phyloP scores from a whole-genome alignment of 257 asterid species.

The Solanum chilense region DNA sequence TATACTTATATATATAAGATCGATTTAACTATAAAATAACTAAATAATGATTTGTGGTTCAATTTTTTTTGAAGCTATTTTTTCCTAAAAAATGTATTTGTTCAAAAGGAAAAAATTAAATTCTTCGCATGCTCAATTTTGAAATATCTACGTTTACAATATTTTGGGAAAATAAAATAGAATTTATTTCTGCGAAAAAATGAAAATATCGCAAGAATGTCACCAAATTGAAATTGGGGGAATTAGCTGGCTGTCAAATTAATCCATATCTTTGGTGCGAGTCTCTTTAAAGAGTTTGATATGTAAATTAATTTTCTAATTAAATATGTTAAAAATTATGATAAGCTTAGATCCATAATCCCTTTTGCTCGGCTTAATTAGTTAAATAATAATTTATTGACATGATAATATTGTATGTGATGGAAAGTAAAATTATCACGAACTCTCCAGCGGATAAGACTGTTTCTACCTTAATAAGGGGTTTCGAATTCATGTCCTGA shows the following conservation, averaged over 20 bases:
- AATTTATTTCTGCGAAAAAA: no score
- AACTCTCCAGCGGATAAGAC: neutral
- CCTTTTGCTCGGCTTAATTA: neutral
- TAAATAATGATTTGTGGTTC: neutral
- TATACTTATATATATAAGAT: neutral
- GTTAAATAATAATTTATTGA: neutral
- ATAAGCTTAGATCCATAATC: neutral
- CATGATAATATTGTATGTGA: neutral
- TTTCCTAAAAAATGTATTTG: no score
- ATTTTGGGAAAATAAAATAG: no score
- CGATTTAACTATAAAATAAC: neutral
- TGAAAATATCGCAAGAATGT: no score
- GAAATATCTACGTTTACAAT: no score
- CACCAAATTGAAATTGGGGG: no score
- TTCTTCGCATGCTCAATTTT: neutral
- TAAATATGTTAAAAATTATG: neutral
- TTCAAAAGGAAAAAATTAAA: neutral
- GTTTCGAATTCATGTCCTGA: rapidly evolving
- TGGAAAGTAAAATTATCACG: no score
- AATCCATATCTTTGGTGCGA: neutral
- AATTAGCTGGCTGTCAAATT: neutral
- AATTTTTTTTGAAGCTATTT: no score
- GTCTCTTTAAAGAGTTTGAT: neutral
- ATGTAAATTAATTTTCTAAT: neutral
- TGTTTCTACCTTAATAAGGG: no score